Base-by-base conservation (phyloP, 2,329 filamentous ascomycete species). In the Monilinia fructigena region DNA sequence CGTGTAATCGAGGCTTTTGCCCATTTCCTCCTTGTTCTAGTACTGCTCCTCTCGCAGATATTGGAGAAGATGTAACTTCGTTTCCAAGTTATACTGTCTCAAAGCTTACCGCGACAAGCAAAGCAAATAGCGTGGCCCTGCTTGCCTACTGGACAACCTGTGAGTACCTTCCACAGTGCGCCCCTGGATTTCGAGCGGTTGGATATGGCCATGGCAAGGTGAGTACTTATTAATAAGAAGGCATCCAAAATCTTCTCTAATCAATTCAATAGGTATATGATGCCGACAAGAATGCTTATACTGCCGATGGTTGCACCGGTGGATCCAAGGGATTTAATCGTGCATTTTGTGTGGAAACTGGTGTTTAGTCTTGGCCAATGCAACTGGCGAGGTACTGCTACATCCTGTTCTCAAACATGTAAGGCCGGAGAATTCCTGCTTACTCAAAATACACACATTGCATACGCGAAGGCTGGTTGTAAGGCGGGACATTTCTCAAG, bases 381-480 rank as follows among this genome's bases (percentile, higher is more conserved):
- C 6, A 31, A 31, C 4, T 54, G 52, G 52, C 28, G 52, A 54
- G 50, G 52, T 31, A 54, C 26, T 31, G 52, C 52, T 18, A 54
- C 26, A 54, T 20, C 26, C 16, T 54, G 26, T 54, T 31, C 26
- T 20, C 26, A 31, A 14, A 54, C 52, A 31, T 54, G 52, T 20
- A 31, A 31, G 14, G 26, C 52, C 18, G 26, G 52, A 54, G 26
- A 54, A 31, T 54, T 31, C 8, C 52, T 31, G 6, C 52, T 54
- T 16, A 54, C 52, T 14, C 52, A 35, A 35, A 54, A 54, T 54
- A 54, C 52, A 54, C 52, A 54, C 26, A 35, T 54, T 54, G 52
- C 14, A 31, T 31, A 20, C 31, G 52, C 52, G 2, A 54, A 54
- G 52, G 26, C 28, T 20, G 52, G 28, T 26, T 54, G 52, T 31